Conservation (phyloP, 2,329 filamentous ascomycete species). For the Trichoderma harzianum region DNA sequence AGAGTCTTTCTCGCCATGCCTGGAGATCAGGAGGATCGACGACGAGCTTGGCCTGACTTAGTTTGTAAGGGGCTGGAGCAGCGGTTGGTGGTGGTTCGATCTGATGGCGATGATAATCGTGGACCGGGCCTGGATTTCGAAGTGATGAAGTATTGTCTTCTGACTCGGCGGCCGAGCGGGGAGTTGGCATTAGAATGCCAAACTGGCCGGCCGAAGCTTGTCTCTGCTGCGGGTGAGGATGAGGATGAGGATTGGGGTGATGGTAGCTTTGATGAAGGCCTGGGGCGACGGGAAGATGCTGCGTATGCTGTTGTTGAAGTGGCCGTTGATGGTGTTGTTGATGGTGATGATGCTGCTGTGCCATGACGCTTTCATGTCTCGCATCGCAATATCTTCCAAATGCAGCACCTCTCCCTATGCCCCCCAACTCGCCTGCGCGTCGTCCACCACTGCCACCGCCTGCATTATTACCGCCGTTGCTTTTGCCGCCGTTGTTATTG, state of each 20-base stretch:
- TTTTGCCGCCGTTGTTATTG: not conserved
- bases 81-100: not conserved
- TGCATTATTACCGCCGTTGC: not conserved
- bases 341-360: not conserved
- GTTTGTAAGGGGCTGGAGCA: not conserved
- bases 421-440: not conserved
- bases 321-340: not conserved
- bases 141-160: not conserved
- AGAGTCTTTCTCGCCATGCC: conserved; percentile 68
- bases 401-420: not conserved
- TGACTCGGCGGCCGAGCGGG: not conserved
- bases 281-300: not conserved
- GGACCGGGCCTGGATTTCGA: not conserved
- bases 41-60: conserved; percentile 6
- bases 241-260: conserved; percentile 13
- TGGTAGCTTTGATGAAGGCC: conserved; percentile 12
- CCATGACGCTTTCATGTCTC: not conserved
- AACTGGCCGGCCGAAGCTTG: conserved; percentile 37
- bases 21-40: conserved; percentile 46
- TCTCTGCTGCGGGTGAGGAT: conserved; percentile 11
- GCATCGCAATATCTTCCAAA: not conserved
- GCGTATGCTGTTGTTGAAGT: conserved; percentile 8
- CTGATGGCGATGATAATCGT: not conserved
- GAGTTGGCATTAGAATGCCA: conserved; percentile 39
- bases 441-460: not conserved